These are phyloP conservation scores for Chrysosporium keratinophilum DNA, from an alignment of 2,329 filamentous ascomycete species.

Conservation along the genomic window DNA sequence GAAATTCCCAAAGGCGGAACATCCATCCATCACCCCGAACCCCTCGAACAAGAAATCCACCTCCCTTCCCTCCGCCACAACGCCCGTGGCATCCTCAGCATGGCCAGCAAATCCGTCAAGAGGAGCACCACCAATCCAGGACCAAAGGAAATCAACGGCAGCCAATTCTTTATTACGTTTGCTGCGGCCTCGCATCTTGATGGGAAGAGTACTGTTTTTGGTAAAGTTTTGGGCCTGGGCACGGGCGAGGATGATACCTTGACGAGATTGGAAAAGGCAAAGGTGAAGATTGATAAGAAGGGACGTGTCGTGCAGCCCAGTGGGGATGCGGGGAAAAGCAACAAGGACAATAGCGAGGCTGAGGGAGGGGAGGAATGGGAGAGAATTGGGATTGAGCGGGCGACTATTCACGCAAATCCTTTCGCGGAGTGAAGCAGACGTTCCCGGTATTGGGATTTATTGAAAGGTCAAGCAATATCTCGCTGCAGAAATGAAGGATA, in stretches of 20 bases:
- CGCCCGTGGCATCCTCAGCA: constrained; percentile 47
- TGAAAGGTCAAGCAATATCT: too few species aligned
- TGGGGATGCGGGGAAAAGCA: constrained; percentile 16
- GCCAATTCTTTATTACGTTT: constrained; percentile 56
- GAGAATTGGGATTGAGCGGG: constrained; percentile 44
- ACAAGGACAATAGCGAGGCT: constrained; percentile 26
- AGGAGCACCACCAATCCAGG: constrained; percentile 33
- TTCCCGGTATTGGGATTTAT: too few species aligned
- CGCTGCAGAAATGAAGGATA: too few species aligned
- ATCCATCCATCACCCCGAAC: constrained; percentile 43
- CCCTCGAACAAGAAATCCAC: constrained; percentile 54
- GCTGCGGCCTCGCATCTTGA: constrained; percentile 53
- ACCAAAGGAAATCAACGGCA: constrained; percentile 40
- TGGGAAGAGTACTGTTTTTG: constrained; percentile 58
- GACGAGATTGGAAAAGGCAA: constrained; percentile 47
- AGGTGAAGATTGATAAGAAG: constrained; percentile 54
- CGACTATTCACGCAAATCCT: constrained; percentile 56
- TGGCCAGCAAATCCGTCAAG: constrained; percentile 46
- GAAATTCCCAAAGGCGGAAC: constrained; percentile 46
- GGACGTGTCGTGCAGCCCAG: constrained; percentile 44
- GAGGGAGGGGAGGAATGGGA: constrained; percentile 34
- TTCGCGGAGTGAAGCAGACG: constrained; percentile 44
- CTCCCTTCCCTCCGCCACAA: constrained; percentile 48
- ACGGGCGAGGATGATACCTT: constrained; percentile 38
- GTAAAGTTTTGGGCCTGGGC: constrained; percentile 43